Evolutionary conservation across 768 basidiomycete genomes (phyloP), one percentile per base, ranked within the genome.

Genomic region (Russula griseocarnosa): DNA sequence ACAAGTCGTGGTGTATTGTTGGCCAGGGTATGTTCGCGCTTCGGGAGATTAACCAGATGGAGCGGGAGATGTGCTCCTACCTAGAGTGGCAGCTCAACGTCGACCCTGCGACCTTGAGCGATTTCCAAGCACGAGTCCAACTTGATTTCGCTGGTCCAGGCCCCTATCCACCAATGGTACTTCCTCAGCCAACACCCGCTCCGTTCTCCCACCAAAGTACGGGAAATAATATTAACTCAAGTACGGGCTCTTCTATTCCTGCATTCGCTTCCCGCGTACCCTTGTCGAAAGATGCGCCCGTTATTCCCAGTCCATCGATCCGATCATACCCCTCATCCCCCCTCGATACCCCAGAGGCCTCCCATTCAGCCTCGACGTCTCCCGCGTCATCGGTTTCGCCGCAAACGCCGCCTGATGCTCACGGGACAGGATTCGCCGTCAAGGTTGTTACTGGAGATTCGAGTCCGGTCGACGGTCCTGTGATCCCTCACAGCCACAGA

Each of bases 41-140:
- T 8, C 82, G 89, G 52, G 94, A 95, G 80, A 88, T 97, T 71
- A 97, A 97, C 74, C 93, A 95, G 79, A 94, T 95, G 93, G 94
- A 95, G 78, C 79, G 92, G 26, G 93, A 95, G 76, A 94, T 97
- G 87, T 93, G 87, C 67, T 81, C 84, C 18, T 98, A 98, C 71
- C 78, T 99, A 50, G 94, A 96, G 73, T 98, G 94, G 94, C 88
- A 91, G 71, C 78, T 92, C 8, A 89, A 86, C 49, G 86, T 91
- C 57, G 88, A 90, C 57, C 82, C 85, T 0, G 71, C 77, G 0
- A 84, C 85, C 0, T 76, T 92, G 0, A 66, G 70, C 4, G 83
- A 82, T 44, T 91, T 91, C 70, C 86, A 90, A 69, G 70, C 71
- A 0, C 82, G 82, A 70, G 82, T 89, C 0, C 78, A 78, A 38